Evolutionary conservation across 2,329 filamentous ascomycete species (phyloP), one percentile per base, ranked within the genome.

Genomic region (Piedraia hortae): DNA sequence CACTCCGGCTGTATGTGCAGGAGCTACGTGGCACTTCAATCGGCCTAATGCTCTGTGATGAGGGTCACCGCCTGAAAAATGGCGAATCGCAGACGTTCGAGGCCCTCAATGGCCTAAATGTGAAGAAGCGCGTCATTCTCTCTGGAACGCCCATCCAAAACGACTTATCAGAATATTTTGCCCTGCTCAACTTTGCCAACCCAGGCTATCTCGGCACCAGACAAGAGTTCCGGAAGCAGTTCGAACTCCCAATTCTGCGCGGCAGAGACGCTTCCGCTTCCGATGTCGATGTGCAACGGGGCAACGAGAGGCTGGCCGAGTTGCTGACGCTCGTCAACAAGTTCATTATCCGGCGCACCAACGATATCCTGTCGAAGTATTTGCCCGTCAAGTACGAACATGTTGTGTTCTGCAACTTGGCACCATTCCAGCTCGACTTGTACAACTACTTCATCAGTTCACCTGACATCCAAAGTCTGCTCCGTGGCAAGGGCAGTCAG

Each of bases 101-200:
- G 12, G 80, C 85, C 1, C 53, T 97, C 21, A 91, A 89, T 37
- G 71, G 62, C 28, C 54, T 97, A 9, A 88, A 91, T 36, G 85
- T 97, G 13, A 71, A 71, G 18, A 64, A 80, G 26, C 66, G 85
- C 12, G 82, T 97, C 19, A 97, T 97, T 33, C 54, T 97, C 9
- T 93, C 85, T 0, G 85, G 85, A 27, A 97, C 85, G 1, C 85
- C 85, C 0, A 97, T 97, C 26, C 85, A 97, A 38, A 97, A 97
- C 37, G 85, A 97, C 41, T 50, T 97, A n/a, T 88, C 82, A 0
- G 85, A 97, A 41, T 97, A 97, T 45, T 97, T 91, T 37, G 68
- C 85, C 3, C 58, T 97, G 6, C 72, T 93, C 27, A 89, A 82
- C 43, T 97, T 97, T 38, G 85, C 85, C 13, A 97, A 97, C 34